These are phyloP conservation scores for Lipomyces chichibuensis DNA, from an alignment of 805 yeast species.

Conservation along the genomic window DNA sequence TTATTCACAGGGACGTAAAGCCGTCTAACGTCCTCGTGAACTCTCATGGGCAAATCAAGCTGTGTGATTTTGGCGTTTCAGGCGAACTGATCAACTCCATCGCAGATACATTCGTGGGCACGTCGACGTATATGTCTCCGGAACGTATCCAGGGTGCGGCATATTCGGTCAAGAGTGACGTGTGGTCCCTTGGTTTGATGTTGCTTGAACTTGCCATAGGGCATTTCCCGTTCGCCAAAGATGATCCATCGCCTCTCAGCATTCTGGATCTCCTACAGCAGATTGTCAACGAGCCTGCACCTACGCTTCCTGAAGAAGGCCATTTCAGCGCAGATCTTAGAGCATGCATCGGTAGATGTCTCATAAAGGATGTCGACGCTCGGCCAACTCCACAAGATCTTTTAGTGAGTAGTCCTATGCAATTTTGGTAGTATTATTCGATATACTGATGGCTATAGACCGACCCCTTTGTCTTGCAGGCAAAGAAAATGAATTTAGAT, in stretches of 20 bases:
- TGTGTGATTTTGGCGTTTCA: conserved; percentile 97
- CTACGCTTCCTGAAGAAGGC: conserved; percentile 57
- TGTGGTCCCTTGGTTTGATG: conserved; percentile 95
- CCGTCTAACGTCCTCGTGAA: conserved; percentile 92
- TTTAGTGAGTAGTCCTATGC: conserved; percentile 40
- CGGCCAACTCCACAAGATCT: conserved; percentile 78
- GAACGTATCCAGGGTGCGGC: conserved; percentile 95
- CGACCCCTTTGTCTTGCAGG: conserved; percentile 29
- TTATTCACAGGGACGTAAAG: conserved; percentile 93
- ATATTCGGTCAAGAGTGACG: conserved; percentile 93
- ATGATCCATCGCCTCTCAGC: conserved; percentile 63
- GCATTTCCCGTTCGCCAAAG: conserved; percentile 62
- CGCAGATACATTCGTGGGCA: conserved; percentile 97
- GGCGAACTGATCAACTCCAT: conserved; percentile 96
- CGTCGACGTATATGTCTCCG: conserved; percentile 92
- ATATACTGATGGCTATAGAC: conserved; percentile 2
- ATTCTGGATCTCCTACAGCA: conserved; percentile 88
- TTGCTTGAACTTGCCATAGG: conserved; percentile 88
- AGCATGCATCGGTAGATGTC: conserved; percentile 71
- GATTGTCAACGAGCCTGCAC: conserved; percentile 92
- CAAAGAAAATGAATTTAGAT: conserved; percentile 18
- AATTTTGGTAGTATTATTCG: neutral
- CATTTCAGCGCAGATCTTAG: conserved; percentile 56
- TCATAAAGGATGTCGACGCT: conserved; percentile 65
- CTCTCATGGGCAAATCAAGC: conserved; percentile 81